Evolutionary conservation across 1,139 yeast genomes (phyloP).

Genomic region (Yamadazyma oceani): DNA sequence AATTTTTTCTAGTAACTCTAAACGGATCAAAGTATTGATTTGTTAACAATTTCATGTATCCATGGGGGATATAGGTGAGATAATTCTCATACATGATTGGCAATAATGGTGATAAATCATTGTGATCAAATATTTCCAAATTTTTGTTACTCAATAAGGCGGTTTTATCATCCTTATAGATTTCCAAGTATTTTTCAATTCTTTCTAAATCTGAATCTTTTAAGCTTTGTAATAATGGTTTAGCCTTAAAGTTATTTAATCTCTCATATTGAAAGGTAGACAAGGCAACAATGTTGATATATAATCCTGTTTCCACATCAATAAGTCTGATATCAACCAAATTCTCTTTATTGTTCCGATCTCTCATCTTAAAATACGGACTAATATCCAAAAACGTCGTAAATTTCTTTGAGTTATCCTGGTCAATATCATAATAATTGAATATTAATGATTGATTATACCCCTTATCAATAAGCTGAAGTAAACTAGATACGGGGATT

Average conservation of each 20-base stretch:
- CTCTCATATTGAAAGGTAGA: constrained; percentile 23
- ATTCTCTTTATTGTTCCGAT: constrained; percentile 45
- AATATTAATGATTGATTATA: constrained; percentile 46
- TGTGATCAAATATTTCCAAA: constrained; percentile 14
- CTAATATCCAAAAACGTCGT: constrained; percentile 36
- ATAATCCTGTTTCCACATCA: constrained; percentile 73
- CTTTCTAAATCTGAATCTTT: constrained; percentile 10
- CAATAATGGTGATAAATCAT: constrained; percentile 12
- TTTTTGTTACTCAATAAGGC: constrained; percentile 12
- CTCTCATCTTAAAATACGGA: constrained; percentile 34
- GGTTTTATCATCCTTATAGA: constrained; percentile 11
- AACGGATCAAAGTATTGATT: constrained; percentile 28
- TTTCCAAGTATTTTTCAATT: constrained; percentile 11
- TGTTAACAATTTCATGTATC: constrained; percentile 26
- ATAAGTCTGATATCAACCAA: constrained; percentile 80
- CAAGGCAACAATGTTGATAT: constrained; percentile 63
- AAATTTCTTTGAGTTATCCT: constrained; percentile 21
- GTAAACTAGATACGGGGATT: constrained; percentile 46
- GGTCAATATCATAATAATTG: constrained; percentile 21
- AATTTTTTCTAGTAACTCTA: constrained; percentile 6
- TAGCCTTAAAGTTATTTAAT: constrained; percentile 12
- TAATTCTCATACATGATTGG: constrained; percentile 17
- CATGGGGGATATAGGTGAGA: constrained; percentile 29
- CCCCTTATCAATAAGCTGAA: constrained; percentile 30
- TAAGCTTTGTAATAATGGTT: constrained; percentile 17